phyloP scores from a whole-genome alignment of 306 rosid species.

The Sesbania bispinosa region DNA sequence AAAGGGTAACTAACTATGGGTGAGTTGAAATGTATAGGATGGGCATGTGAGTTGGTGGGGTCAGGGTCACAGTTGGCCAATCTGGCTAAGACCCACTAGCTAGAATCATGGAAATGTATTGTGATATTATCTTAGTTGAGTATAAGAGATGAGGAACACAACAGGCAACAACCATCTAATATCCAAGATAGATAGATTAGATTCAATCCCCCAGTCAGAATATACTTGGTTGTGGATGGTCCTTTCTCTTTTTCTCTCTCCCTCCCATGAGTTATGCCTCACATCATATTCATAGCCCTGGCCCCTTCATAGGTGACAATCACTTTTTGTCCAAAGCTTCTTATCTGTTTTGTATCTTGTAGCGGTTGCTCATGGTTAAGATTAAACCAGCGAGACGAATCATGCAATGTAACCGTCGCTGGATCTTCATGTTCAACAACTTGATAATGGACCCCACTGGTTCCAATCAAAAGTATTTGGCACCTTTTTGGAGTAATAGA shows the following conservation, averaged over 20 bases:
- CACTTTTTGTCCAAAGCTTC: neutral
- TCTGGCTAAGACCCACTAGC: slow-evolving; percentile 44
- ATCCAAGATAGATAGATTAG: slow-evolving; percentile 47
- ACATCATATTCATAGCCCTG: slow-evolving; percentile 8
- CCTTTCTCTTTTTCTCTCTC: slow-evolving; percentile 13
- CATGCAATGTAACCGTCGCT: slow-evolving; percentile 17
- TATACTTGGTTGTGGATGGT: slow-evolving; percentile 30
- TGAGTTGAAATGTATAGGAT: slow-evolving; percentile 26
- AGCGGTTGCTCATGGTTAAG: slow-evolving; percentile 22
- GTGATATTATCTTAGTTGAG: slow-evolving; percentile 44
- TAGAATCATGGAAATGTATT: slow-evolving; percentile 47
- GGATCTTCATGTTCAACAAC: slow-evolving; percentile 22
- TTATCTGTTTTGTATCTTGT: slow-evolving; percentile 27
- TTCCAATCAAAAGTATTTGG: slow-evolving; percentile 10
- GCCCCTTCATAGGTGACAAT: neutral
- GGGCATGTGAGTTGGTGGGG: slow-evolving; percentile 84
- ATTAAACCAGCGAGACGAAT: slow-evolving; percentile 30
- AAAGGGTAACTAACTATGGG: slow-evolving; percentile 14
- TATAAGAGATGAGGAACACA: slow-evolving; percentile 51
- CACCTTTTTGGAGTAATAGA: neutral
- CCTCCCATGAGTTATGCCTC: neutral
- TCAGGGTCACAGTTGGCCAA: slow-evolving; percentile 50
- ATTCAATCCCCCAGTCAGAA: slow-evolving; percentile 23
- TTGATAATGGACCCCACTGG: slow-evolving; percentile 18
- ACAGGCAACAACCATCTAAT: slow-evolving; percentile 43